phyloP scores from a whole-genome alignment of 2,329 filamentous ascomycete genomes.

The Penicillium nordicum region DNA sequence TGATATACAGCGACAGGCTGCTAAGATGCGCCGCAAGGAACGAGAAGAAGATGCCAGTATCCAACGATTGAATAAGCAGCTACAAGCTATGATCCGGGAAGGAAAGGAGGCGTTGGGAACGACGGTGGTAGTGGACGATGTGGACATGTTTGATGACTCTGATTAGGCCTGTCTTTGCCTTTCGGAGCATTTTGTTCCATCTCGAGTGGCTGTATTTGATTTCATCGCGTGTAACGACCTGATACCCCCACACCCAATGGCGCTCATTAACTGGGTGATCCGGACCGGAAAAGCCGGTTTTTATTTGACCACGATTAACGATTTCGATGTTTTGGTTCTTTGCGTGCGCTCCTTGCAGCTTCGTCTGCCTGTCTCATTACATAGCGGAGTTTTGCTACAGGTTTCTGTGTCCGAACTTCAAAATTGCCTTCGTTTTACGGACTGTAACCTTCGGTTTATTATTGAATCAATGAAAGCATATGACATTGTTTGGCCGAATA shows the following conservation, averaged over 20 bases:
- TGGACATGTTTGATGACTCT: conserved; percentile 39
- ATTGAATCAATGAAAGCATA: background rate
- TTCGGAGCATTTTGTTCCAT: background rate
- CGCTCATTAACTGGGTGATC: conserved; percentile 11
- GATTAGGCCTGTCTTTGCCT: conserved; percentile 14
- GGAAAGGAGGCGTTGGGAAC: conserved; percentile 82
- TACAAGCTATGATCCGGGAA: conserved; percentile 84
- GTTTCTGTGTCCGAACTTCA: background rate
- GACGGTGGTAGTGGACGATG: conserved; percentile 60
- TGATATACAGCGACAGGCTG: conserved; percentile 71
- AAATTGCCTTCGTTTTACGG: background rate
- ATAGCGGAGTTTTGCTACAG: background rate
- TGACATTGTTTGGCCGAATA: background rate
- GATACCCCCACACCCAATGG: conserved; percentile 19
- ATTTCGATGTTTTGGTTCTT: conserved; percentile 14
- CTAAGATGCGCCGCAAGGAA: conserved; percentile 69
- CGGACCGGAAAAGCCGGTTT: conserved; percentile 7
- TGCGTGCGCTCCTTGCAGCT: background rate
- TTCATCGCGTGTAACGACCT: conserved; percentile 19
- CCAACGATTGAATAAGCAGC: conserved; percentile 70
- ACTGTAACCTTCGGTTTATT: background rate
- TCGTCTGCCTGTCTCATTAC: background rate
- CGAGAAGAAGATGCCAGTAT: conserved; percentile 75
- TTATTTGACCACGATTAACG: conserved; percentile 19
- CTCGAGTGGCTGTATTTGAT: conserved; percentile 1